phyloP scores from a whole-genome alignment of 176 grass and related monocot genomes.

The Oryza longistaminata region DNA sequence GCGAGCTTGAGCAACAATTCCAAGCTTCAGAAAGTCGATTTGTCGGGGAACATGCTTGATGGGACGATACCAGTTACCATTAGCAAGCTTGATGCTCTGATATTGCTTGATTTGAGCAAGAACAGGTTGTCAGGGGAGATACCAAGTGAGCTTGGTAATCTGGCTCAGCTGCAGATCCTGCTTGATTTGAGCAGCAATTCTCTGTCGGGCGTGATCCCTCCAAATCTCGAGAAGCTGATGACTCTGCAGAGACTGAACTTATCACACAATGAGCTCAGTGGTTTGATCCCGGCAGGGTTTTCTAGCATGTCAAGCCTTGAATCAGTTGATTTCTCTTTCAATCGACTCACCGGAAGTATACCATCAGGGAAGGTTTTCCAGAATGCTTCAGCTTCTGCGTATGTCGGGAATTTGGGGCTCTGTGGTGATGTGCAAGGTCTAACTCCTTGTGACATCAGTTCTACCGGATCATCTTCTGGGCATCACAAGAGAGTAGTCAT shows the following conservation, averaged over 20 bases:
- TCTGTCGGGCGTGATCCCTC: constrained; percentile 57
- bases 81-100: constrained; percentile 34
- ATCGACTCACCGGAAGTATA: constrained; percentile 64
- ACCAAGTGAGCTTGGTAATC: constrained; percentile 70
- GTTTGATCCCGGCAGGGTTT: constrained; percentile 59
- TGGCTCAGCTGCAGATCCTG: constrained; percentile 57
- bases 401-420: constrained; percentile 60
- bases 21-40: constrained; percentile 52
- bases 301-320: constrained; percentile 71
- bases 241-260: constrained; percentile 69
- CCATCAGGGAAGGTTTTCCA: constrained; percentile 59
- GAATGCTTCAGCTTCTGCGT: constrained; percentile 47
- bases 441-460: constrained; percentile 41
- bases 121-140: constrained; percentile 71
- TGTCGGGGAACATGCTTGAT: constrained; percentile 59
- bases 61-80: constrained; percentile 47
- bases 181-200: constrained; percentile 94
- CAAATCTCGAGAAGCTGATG: constrained; percentile 55
- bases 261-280: constrained; percentile 68
- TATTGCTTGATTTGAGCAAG: constrained; percentile 71
- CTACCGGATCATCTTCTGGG: constrained; percentile 35
- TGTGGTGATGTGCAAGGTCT: constrained; percentile 76
- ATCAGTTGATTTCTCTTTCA: constrained; percentile 86
- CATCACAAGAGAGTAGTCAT: constrained; percentile 68
- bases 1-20: constrained; percentile 33